Evolutionary conservation across 306 rosid species (phyloP).

Genomic region (Lathyrus sativus): DNA sequence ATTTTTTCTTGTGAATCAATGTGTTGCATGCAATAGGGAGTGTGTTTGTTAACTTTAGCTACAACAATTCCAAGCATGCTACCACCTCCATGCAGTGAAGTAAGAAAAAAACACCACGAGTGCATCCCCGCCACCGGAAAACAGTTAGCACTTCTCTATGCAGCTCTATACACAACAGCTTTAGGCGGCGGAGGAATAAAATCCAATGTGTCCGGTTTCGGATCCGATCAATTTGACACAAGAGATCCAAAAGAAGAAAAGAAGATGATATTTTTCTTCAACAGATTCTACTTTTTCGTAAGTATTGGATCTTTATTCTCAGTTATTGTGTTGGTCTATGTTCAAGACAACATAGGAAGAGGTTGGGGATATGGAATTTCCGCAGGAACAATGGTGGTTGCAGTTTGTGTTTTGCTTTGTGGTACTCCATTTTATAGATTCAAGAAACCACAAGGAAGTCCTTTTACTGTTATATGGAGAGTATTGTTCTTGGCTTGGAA

Average conservation of each 20-base stretch:
- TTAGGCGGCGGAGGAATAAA: conserved; percentile 91
- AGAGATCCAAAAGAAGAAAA: conserved; percentile 76
- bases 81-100: conserved; percentile 65
- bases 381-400: conserved; percentile 71
- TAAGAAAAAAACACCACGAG: conserved; percentile 56
- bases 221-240: conserved; percentile 74
- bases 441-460: conserved; percentile 83
- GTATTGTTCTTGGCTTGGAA: conserved; percentile 87
- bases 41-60: conserved; percentile 65
- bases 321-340: conserved; percentile 74
- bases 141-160: conserved; percentile 67
- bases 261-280: conserved; percentile 92
- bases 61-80: conserved; percentile 71
- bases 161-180: conserved; percentile 74
- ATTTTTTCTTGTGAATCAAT: conserved; percentile 7
- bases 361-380: conserved; percentile 90
- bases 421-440: conserved; percentile 73
- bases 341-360: conserved; percentile 86
- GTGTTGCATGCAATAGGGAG: conserved; percentile 59
- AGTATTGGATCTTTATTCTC: conserved; percentile 84
- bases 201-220: conserved; percentile 88
- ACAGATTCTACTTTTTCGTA: conserved; percentile 82
- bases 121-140: conserved; percentile 64
- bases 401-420: conserved; percentile 53
- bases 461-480: conserved; percentile 79